Evolutionary conservation across 2,329 filamentous ascomycete genomes (phyloP).

Genomic region (Drechslera avenae): DNA sequence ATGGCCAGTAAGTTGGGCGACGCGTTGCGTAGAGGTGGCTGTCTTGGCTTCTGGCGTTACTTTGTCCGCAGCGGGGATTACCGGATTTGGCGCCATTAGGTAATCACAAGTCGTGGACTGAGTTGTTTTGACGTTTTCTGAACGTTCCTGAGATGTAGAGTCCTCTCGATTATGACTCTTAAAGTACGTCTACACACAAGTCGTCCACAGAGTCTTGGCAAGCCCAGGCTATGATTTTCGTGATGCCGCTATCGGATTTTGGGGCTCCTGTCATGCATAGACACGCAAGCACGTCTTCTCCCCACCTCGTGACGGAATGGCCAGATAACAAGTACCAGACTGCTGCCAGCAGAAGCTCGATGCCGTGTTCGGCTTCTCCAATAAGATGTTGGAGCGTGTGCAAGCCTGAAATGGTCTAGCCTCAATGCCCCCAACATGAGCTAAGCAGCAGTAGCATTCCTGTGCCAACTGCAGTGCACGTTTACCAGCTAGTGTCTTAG

Average conservation of each 20-base stretch:
- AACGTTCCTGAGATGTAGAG: too few relatives aligned
- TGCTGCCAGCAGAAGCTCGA: too few relatives aligned
- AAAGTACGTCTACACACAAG: not conserved
- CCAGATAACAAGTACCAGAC: too few relatives aligned
- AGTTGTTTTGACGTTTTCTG: not conserved
- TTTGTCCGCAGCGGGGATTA: slow-evolving; percentile 20
- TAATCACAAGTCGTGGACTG: not conserved
- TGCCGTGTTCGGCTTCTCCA: not conserved
- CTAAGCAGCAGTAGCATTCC: too few relatives aligned
- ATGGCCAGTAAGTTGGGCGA: slow-evolving; percentile 35
- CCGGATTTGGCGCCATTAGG: slow-evolving; percentile 25
- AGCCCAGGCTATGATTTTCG: slow-evolving; percentile 15
- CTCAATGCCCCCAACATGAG: too few relatives aligned
- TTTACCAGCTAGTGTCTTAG: too few relatives aligned
- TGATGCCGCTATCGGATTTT: slow-evolving; percentile 10
- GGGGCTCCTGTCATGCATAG: slow-evolving; percentile 10
- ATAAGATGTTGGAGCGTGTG: slow-evolving; percentile 14
- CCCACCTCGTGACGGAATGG: slow-evolving; percentile 37
- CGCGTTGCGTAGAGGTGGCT: slow-evolving; percentile 28
- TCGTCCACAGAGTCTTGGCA: not conserved
- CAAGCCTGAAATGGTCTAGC: too few relatives aligned
- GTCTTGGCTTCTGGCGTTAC: slow-evolving; percentile 15
- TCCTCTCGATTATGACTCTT: not conserved
- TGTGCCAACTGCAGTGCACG: too few relatives aligned
- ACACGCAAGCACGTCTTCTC: slow-evolving; percentile 39